phyloP scores from a whole-genome alignment of 1,284 basidiomycete species.

The Apiotrichum montevideense region DNA sequence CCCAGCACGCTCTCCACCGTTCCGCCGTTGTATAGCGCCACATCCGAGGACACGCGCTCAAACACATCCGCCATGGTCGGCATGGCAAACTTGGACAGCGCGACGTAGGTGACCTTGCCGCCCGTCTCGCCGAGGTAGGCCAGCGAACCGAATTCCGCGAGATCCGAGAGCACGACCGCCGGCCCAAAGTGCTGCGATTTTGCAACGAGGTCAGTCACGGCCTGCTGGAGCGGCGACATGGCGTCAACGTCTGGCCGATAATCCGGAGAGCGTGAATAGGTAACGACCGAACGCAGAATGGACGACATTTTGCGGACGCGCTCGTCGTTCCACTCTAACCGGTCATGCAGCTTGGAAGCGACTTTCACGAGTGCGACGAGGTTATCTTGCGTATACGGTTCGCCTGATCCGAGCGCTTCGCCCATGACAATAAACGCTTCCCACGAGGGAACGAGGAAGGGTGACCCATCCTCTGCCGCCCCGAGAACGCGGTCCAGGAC shows the following conservation, averaged over 20 bases:
- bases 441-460: slow-evolving; percentile 58
- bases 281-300: slow-evolving; percentile 73
- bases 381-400: slow-evolving; percentile 77
- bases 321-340: slow-evolving; percentile 51
- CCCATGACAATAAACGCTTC: slow-evolving; percentile 64
- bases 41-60: slow-evolving; percentile 36
- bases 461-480: slow-evolving; percentile 42
- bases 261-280: slow-evolving; percentile 74
- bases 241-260: slow-evolving; percentile 79
- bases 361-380: slow-evolving; percentile 56
- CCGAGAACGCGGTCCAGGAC: slow-evolving; percentile 72
- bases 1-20: slow-evolving; percentile 76
- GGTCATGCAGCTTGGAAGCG: slow-evolving; percentile 26
- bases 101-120: slow-evolving; percentile 77
- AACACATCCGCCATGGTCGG: slow-evolving; percentile 66
- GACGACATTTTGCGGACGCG: slow-evolving; percentile 60
- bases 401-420: slow-evolving; percentile 46
- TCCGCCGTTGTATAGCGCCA: slow-evolving; percentile 64
- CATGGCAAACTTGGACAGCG: slow-evolving; percentile 78
- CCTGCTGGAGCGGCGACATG: slow-evolving; percentile 73
- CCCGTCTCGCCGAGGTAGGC: slow-evolving; percentile 70
- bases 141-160: slow-evolving; percentile 77
- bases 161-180: slow-evolving; percentile 69
- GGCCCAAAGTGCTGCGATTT: slow-evolving; percentile 53
- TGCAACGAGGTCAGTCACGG: slow-evolving; percentile 64